phyloP scores from a whole-genome alignment of 352 stramenopile genomes.

The Globisporangium nagaii region DNA sequence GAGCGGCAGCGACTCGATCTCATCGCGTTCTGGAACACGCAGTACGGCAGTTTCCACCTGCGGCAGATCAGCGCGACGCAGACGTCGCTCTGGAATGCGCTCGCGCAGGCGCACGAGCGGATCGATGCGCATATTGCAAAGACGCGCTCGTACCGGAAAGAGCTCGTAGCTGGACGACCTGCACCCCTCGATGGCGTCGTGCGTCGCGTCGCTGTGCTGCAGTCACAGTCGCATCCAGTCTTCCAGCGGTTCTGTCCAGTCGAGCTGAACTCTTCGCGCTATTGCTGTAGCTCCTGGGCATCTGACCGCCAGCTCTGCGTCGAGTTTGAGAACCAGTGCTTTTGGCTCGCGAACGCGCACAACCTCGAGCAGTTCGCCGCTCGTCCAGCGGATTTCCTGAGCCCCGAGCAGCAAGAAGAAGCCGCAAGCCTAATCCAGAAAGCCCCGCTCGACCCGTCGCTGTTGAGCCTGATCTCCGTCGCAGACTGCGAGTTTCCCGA shows the following conservation, averaged over 20 bases:
- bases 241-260: conserved; percentile 61
- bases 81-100: conserved; percentile 42
- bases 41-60: conserved; percentile 45
- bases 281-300: conserved; percentile 19
- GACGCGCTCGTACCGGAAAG: conserved; percentile 15
- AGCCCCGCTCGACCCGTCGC: conserved; percentile 49
- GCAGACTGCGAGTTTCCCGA: conserved; percentile 65
- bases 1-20: conserved; percentile 41
- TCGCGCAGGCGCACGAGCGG: conserved; percentile 15
- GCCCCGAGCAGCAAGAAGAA: conserved; percentile 20
- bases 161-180: conserved; percentile 21
- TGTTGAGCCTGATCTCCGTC: conserved; percentile 56
- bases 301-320: conserved; percentile 34
- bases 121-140: conserved; percentile 21
- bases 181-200: conserved; percentile 25
- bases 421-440: conserved; percentile 26
- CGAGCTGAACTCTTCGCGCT: conserved; percentile 32
- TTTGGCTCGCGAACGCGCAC: conserved; percentile 38
- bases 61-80: conserved; percentile 30
- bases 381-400: conserved; percentile 28
- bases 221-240: conserved; percentile 20
- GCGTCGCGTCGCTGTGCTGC: conserved; percentile 16
- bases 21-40: conserved; percentile 31
- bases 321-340: conserved; percentile 26
- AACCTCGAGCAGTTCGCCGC: conserved; percentile 30